Evolutionary conservation across 2,329 filamentous ascomycete species (phyloP).

Genomic region (Arthrobotrys pseudoclavata): DNA sequence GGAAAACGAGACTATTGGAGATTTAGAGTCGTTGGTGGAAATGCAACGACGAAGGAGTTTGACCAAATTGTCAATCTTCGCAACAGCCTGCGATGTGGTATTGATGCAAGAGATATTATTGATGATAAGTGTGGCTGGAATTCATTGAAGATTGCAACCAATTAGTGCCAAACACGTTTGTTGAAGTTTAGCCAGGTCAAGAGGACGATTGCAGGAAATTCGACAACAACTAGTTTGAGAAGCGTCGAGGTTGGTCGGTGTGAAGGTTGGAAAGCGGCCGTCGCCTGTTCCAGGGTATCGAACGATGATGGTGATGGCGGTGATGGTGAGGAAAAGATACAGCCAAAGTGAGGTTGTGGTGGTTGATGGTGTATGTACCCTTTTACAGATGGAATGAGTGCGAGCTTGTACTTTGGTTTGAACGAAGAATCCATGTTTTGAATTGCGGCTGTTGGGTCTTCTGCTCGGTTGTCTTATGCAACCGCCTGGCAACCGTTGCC

Average conservation of each 20-base stretch:
- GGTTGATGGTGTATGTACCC: background rate
- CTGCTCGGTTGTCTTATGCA: background rate
- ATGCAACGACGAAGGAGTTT: background rate
- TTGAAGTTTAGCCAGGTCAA: background rate
- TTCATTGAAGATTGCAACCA: conserved; percentile 3
- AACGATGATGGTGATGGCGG: background rate
- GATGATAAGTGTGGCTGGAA: background rate
- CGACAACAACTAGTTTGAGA: background rate
- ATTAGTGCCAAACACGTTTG: background rate
- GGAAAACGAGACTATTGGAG: background rate
- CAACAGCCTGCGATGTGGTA: background rate
- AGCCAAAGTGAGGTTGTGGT: conserved; percentile 1
- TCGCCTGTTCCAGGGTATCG: background rate
- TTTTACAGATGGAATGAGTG: conserved; percentile 3
- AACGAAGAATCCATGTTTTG: conserved; percentile 42
- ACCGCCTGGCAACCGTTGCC: conserved; percentile 54
- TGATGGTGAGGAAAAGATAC: background rate
- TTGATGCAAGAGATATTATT: background rate
- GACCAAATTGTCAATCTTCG: background rate
- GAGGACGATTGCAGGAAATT: background rate
- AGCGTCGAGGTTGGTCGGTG: background rate
- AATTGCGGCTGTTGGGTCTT: conserved; percentile 18
- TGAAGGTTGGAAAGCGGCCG: too few species aligned
- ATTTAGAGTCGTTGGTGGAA: background rate
- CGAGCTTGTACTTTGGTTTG: conserved; percentile 18